Conservation (phyloP, 192 early-diverging fungal species). For the Linnemannia exigua region DNA sequence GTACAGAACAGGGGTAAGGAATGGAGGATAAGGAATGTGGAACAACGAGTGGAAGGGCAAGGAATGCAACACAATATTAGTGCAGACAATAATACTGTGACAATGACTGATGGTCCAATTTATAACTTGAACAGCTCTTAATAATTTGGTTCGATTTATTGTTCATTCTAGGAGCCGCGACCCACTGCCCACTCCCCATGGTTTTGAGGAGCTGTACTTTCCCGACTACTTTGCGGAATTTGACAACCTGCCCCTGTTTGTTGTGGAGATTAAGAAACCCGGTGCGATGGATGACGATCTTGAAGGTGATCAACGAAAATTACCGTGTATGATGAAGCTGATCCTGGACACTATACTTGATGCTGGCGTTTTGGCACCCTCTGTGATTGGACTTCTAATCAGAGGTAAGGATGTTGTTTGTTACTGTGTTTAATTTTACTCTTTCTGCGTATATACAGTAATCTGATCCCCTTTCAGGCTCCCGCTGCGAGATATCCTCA, state of each 20-base stretch:
- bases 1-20: too few relatives aligned
- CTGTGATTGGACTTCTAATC: slow-evolving; percentile 19
- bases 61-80: too few relatives aligned
- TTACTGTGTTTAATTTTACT: not conserved
- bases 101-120: not conserved
- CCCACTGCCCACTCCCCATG: slow-evolving; percentile 24
- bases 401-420: not conserved
- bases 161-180: not conserved
- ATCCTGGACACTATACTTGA: slow-evolving; percentile 12
- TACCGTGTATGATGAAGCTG: slow-evolving; percentile 29
- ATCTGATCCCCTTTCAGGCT: slow-evolving; percentile 11
- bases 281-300: slow-evolving; percentile 10
- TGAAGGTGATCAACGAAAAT: slow-evolving; percentile 21
- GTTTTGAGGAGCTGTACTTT: slow-evolving; percentile 26
- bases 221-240: slow-evolving; percentile 39
- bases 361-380: slow-evolving; percentile 11
- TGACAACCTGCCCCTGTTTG: slow-evolving; percentile 9
- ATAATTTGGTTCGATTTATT: not conserved
- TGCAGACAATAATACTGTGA: too few relatives aligned
- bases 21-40: too few relatives aligned
- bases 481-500: slow-evolving; percentile 19
- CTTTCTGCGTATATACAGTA: too few relatives aligned
- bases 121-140: not conserved
- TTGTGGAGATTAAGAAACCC: slow-evolving; percentile 30
- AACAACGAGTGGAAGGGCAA: too few relatives aligned